Evolutionary conservation across 108 stramenopile genomes (phyloP).

Genomic region (Ochromonas danica): DNA sequence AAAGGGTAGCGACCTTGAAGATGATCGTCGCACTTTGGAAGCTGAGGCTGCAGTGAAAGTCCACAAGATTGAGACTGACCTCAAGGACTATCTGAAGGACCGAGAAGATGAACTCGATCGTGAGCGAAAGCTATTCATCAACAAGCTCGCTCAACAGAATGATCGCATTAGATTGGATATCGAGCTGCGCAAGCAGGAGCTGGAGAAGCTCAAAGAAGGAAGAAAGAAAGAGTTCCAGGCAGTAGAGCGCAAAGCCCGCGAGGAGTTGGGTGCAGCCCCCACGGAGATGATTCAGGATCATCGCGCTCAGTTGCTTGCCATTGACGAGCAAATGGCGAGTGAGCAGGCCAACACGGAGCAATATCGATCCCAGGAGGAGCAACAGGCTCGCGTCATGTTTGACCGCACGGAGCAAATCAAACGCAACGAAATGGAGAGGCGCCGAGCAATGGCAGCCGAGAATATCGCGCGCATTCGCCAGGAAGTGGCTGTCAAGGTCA

Average conservation of each 20-base stretch:
- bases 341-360: conserved; percentile 22
- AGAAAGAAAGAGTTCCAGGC: conserved; percentile 40
- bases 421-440: conserved; percentile 7
- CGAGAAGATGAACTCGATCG: conserved; percentile 46
- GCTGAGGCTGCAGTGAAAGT: conserved; percentile 60
- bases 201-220: conserved; percentile 50
- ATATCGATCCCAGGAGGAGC: conserved; percentile 22
- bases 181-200: conserved; percentile 54
- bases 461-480: conserved; percentile 20
- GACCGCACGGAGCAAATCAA: conserved; percentile 25
- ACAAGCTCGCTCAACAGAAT: conserved; percentile 31
- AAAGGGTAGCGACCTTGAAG: conserved; percentile 39
- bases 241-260: conserved; percentile 49
- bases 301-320: conserved; percentile 25
- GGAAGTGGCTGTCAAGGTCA: conserved; percentile 46
- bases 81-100: conserved; percentile 53
- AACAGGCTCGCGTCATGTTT: conserved; percentile 30
- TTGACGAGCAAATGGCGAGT: conserved; percentile 20
- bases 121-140: conserved; percentile 47
- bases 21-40: conserved; percentile 48
- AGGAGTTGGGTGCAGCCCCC: conserved; percentile 45
- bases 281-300: conserved; percentile 38
- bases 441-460: conserved; percentile 11
- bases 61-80: conserved; percentile 54
- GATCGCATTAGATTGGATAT: conserved; percentile 45